A percentile compares a stretch with the other conserved stretches of the same genome.
phyloP scores from a whole-genome alignment of 2,329 filamentous ascomycete species.

The Calonectria fujianensis region DNA sequence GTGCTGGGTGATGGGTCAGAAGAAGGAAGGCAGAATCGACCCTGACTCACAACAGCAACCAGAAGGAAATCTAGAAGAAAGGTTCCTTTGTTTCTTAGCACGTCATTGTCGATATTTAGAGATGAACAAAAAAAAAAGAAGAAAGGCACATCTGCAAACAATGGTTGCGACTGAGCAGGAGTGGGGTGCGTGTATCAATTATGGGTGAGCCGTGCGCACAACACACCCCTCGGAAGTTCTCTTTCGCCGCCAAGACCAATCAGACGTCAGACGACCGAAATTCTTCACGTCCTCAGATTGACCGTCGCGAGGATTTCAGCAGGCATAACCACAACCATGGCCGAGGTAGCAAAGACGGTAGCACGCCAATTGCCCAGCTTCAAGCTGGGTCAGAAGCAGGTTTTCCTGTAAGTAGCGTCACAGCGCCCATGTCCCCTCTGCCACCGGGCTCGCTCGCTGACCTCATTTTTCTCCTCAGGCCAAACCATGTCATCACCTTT shows the following conservation, averaged over 20 bases:
- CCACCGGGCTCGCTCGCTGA: constrained; percentile 19
- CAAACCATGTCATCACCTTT: constrained; percentile 87
- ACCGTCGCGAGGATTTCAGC: constrained; percentile 51
- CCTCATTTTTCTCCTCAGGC: constrained; percentile 70
- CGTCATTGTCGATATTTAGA: background rate
- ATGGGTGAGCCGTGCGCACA: constrained; percentile 23
- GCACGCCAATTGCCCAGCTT: constrained; percentile 66
- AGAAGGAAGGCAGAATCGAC: background rate
- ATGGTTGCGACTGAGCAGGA: background rate
- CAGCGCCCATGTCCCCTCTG: background rate
- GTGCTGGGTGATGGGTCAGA: background rate
- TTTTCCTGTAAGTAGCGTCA: constrained; percentile 70
- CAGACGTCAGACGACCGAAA: constrained; percentile 54
- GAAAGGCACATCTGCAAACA: background rate
- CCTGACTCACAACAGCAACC: background rate
- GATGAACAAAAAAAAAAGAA: background rate
- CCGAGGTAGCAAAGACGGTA: constrained; percentile 61
- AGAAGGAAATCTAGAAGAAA: background rate
- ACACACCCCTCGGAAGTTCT: constrained; percentile 53
- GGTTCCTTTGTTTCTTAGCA: background rate
- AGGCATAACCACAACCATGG: constrained; percentile 60
- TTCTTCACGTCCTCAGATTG: constrained; percentile 55
- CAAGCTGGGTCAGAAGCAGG: constrained; percentile 71
- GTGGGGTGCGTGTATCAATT: constrained; percentile 46
- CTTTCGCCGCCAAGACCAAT: constrained; percentile 55